Evolutionary conservation across 106 monocot genomes (phyloP), one percentile per base, ranked within the genome.

Genomic region (Dendrobium huoshanense): DNA sequence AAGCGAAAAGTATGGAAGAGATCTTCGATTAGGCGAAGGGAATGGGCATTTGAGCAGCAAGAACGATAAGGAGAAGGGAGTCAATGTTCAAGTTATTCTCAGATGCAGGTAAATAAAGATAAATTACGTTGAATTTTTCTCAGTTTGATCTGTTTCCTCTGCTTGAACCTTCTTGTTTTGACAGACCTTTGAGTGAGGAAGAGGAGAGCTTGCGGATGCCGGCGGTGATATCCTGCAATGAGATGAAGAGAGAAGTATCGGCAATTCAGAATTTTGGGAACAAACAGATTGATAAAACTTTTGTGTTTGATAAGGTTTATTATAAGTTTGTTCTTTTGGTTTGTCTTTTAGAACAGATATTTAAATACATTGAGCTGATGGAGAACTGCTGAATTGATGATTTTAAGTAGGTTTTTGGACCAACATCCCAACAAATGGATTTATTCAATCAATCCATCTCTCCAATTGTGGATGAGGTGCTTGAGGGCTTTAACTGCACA

Each of bases 401-500:
- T 82, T 55, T 41, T 44, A 59, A 72, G 9, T 82, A 98, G 97
- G 94, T 98, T 5, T 98, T 98, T 58, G 97, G 94, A 37, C 92
- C 92, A 47, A 54, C 86, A 55, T 92, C 97, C 9, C 84, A 91
- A 86, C 97, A 98, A 77, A 87, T 89, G 68, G 97, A 98, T 86
- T 83, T 98, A 67, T 98, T 92, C 80, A 72, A 98, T 78, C 92
- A 92, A 73, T 83, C 97, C 64, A 84, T 94, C 13, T 84, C 88
- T 72, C 94, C 94, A 9, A 91, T 94, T 24, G 97, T 98, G 44
- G 88, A 91, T 81, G 97, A 98, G 82, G 94, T 98, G 79, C 94
- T 98, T 27, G 97, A 98, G 79, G 97, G 94, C 25, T 97, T 94
- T 78, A 97, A 94, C 79, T 97, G 94, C 84, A 97, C 96, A 2